Conservation (phyloP, 2,329 filamentous ascomycete species). For the Colletotrichum plurivorum region DNA sequence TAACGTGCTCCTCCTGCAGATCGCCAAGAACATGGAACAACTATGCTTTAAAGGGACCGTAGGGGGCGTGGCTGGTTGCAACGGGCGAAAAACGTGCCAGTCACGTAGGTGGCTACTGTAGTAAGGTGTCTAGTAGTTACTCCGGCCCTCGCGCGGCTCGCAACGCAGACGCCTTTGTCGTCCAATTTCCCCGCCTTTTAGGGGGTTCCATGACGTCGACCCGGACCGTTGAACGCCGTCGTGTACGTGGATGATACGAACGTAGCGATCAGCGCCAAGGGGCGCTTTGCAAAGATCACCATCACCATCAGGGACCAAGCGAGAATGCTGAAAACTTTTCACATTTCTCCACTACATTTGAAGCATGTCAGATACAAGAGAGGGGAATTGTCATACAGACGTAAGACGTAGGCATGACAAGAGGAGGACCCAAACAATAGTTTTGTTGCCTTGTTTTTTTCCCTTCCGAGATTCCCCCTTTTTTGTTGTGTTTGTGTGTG, state of each 20-base stretch:
- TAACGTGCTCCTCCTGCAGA: slow-evolving; percentile 5
- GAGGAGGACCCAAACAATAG: slow-evolving; percentile 6
- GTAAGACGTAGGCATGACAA: slow-evolving; percentile 37
- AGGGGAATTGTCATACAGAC: slow-evolving; percentile 53
- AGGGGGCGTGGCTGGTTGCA: neutral
- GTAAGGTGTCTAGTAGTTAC: neutral
- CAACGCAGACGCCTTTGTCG: neutral
- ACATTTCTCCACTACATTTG: slow-evolving; percentile 16
- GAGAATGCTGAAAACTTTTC: slow-evolving; percentile 9
- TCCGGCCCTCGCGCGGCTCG: neutral
- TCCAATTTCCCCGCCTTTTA: neutral
- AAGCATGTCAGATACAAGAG: slow-evolving; percentile 49
- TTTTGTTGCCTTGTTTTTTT: too few relatives aligned
- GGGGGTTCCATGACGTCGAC: neutral
- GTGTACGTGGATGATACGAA: too few relatives aligned
- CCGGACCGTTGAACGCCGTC: slow-evolving; percentile 2
- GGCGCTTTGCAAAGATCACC: neutral
- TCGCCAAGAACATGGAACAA: slow-evolving; percentile 20
- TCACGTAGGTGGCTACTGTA: too few relatives aligned
- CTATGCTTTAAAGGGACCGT: slow-evolving; percentile 18
- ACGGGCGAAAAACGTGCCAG: neutral
- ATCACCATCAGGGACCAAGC: neutral
- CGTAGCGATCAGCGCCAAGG: too few relatives aligned
- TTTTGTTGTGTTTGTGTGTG: slow-evolving; percentile 9
- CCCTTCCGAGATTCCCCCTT: too few relatives aligned